Evolutionary conservation across 208 protist genomes (phyloP).

Genomic region (Sergeia podlipaevii): DNA sequence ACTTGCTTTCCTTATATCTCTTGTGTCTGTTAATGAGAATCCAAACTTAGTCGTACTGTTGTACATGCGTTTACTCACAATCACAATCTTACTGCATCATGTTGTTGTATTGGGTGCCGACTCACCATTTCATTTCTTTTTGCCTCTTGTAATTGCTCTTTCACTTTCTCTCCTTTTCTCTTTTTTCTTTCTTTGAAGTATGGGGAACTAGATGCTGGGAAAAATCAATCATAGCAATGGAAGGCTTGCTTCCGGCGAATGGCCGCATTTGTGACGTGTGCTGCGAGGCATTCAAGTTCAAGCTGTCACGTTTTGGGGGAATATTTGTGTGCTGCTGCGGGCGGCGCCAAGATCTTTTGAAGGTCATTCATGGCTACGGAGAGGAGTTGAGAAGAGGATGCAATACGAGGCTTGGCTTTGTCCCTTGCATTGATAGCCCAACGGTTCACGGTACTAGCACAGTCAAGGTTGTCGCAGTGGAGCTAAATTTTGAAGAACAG

Average conservation of each 20-base stretch:
- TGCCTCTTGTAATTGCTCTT: too few species aligned
- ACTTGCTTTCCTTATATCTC: too few species aligned
- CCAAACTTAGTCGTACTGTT: too few species aligned
- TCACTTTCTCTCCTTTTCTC: too few species aligned
- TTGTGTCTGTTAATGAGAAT: too few species aligned
- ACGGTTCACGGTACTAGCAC: conserved; percentile 19
- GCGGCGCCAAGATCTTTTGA: too few species aligned
- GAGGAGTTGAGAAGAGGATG: background rate
- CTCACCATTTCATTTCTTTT: too few species aligned
- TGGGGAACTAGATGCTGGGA: too few species aligned
- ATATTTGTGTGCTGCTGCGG: conserved; percentile 56
- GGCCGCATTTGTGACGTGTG: conserved; percentile 29
- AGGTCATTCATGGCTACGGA: background rate
- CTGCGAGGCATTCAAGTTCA: conserved; percentile 29
- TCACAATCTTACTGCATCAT: too few species aligned
- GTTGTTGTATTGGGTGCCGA: too few species aligned
- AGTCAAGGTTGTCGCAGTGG: conserved; percentile 34
- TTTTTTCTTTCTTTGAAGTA: too few species aligned
- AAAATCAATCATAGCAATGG: conserved; percentile 40
- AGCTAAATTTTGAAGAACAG: conserved; percentile 31
- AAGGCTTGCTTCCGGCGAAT: conserved; percentile 34
- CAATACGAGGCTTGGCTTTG: conserved; percentile 11
- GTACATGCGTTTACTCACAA: too few species aligned
- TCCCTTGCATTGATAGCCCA: conserved; percentile 37
- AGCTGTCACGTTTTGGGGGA: conserved; percentile 63